These are phyloP conservation scores for Quillaja saponaria DNA, from an alignment of 306 rosid species.

Conservation along the genomic window DNA sequence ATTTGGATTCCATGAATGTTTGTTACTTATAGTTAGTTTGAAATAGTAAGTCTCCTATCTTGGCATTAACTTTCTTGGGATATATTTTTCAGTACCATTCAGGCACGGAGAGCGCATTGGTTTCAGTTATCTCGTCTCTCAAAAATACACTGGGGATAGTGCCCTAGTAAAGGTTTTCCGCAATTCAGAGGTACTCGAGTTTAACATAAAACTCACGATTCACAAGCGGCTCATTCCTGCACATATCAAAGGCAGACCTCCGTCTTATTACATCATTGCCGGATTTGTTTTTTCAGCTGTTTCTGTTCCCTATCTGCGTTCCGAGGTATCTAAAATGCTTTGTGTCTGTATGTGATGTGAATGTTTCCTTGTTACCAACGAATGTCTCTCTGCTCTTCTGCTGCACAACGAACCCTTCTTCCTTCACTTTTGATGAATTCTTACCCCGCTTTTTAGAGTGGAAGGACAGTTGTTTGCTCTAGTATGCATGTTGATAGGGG, in stretches of 20 bases:
- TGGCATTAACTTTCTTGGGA: neutral
- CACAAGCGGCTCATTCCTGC: slow-evolving; percentile 87
- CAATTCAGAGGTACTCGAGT: slow-evolving; percentile 47
- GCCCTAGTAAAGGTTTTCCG: slow-evolving; percentile 62
- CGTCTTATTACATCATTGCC: slow-evolving; percentile 89
- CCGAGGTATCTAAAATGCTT: slow-evolving; percentile 56
- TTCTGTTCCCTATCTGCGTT: slow-evolving; percentile 95
- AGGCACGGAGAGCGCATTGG: slow-evolving; percentile 98
- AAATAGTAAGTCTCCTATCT: no score
- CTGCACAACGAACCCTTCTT: neutral
- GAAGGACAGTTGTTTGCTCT: slow-evolving; percentile 1
- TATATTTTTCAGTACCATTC: slow-evolving; percentile 67
- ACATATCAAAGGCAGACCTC: slow-evolving; percentile 88
- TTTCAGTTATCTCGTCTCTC: slow-evolving; percentile 86
- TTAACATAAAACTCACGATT: slow-evolving; percentile 58
- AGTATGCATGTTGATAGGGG: neutral
- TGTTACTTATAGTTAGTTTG: neutral
- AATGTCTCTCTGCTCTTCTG: neutral
- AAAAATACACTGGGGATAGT: slow-evolving; percentile 68
- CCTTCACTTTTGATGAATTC: neutral
- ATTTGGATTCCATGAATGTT: neutral
- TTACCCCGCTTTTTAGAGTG: neutral
- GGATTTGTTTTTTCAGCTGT: slow-evolving; percentile 87
- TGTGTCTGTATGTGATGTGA: neutral
- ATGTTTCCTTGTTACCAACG: neutral